Evolutionary conservation across 1,284 basidiomycete genomes (phyloP).

Genomic region (Sporisorium scitamineum): DNA sequence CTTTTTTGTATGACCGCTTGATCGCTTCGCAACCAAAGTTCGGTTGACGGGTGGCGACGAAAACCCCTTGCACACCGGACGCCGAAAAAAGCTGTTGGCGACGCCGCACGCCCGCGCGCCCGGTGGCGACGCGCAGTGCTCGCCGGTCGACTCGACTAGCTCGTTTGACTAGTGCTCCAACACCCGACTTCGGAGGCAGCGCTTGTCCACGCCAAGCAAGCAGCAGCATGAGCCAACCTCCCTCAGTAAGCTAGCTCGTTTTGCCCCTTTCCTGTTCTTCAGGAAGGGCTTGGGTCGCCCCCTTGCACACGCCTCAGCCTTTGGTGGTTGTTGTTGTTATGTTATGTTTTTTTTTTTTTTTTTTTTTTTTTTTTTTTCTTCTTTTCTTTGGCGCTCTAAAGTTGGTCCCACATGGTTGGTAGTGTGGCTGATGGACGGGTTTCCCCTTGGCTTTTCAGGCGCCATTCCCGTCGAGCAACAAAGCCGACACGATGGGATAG

Average conservation of each 20-base stretch:
- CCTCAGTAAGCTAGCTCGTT: not conserved
- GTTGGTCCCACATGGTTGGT: not conserved
- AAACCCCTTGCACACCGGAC: constrained; percentile 5
- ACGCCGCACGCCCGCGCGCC: not conserved
- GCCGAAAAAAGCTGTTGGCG: constrained; percentile 2
- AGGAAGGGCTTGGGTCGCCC: not conserved
- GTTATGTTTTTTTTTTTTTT: too few species aligned
- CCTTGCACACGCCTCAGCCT: constrained; percentile 5
- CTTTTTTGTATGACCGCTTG: not conserved
- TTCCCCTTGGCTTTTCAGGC: constrained; percentile 26
- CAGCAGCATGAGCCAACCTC: not conserved
- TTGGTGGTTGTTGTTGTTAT: not conserved
- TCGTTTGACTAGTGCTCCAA: not conserved
- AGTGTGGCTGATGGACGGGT: not conserved
- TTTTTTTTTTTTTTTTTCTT: too few species aligned
- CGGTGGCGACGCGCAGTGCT: not conserved
- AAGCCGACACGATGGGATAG: not conserved
- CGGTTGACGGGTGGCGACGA: not conserved
- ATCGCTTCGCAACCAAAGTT: not conserved
- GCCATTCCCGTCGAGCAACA: not conserved
- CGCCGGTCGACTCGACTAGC: not conserved
- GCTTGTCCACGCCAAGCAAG: not conserved
- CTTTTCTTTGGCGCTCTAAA: not conserved
- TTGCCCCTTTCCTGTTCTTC: not conserved
- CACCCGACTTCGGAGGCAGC: not conserved